Percentiles rank a stretch among this genome's conserved stretches.
phyloP scores from a whole-genome alignment of 1,139 yeast species.

The Scheffersomyces illinoinensis region DNA sequence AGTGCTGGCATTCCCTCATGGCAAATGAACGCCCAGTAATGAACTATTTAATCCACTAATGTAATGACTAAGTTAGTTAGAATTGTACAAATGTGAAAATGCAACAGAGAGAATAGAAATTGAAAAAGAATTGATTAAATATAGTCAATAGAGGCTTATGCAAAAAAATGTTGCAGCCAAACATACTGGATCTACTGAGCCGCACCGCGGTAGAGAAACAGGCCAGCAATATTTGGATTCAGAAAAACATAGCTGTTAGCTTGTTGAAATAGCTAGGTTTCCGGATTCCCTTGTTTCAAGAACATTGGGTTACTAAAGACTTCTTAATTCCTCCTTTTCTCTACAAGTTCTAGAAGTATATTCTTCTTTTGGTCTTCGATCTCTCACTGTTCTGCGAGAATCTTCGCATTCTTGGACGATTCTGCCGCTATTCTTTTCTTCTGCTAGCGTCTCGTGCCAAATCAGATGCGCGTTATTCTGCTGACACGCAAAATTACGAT shows the following conservation, averaged over 20 bases:
- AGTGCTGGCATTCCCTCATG: constrained; percentile 10
- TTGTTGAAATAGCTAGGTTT: no score
- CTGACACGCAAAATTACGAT: not conserved
- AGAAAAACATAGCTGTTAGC: no score
- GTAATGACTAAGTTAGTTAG: not conserved
- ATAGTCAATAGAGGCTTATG: not conserved
- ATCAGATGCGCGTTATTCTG: not conserved
- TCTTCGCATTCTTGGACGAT: not conserved
- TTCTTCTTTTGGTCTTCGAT: not conserved
- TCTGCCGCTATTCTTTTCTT: not conserved
- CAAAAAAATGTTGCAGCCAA: not conserved
- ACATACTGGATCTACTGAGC: not conserved
- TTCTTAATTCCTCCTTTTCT: no score
- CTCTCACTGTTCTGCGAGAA: no score
- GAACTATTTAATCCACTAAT: not conserved
- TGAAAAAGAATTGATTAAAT: no score
- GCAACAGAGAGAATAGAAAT: not conserved
- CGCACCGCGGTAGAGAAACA: not conserved
- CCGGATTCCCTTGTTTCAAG: no score
- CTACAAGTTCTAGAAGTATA: no score
- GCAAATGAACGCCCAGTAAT: constrained; percentile 6
- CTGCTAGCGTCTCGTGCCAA: not conserved
- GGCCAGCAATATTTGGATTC: not conserved
- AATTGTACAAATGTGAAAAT: not conserved
- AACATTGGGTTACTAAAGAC: no score